Conservation (phyloP, 768 basidiomycete genomes). For the Calvatia gigantea region DNA sequence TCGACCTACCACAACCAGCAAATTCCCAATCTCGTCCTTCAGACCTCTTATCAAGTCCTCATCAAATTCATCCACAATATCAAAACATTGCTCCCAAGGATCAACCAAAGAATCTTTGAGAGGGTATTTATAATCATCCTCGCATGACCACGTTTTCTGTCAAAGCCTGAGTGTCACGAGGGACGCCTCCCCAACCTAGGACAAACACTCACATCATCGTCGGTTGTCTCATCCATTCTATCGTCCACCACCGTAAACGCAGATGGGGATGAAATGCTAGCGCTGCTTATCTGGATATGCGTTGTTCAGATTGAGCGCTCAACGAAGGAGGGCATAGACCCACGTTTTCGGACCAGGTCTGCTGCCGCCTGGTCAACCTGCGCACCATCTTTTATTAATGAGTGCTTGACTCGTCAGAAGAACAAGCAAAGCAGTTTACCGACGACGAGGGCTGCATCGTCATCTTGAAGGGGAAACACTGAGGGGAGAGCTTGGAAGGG, state of each 20-base stretch:
- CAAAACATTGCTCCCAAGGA: conserved; percentile 6
- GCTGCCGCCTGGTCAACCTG: not conserved
- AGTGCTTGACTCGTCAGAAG: not conserved
- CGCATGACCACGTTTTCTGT: not conserved
- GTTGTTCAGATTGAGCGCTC: not conserved
- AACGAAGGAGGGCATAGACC: not conserved
- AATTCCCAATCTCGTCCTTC: conserved; percentile 7
- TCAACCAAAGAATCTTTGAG: not conserved
- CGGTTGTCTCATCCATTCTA: not conserved
- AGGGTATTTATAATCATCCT: conserved; percentile 7
- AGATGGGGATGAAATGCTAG: not conserved
- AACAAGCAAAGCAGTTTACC: not conserved
- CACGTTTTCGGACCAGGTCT: not conserved
- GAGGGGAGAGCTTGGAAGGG: not conserved
- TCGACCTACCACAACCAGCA: conserved; percentile 5
- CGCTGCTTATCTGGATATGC: not conserved
- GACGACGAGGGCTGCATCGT: not conserved
- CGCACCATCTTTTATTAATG: not conserved
- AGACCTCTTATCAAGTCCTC: not conserved
- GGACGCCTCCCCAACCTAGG: not conserved
- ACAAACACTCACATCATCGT: not conserved
- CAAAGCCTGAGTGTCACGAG: not conserved
- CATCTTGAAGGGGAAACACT: not conserved
- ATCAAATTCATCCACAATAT: not conserved
- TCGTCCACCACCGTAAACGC: not conserved